These are phyloP conservation scores for Phaeoacremonium minimum DNA, from an alignment of 2,329 filamentous ascomycete species.

Conservation along the genomic window DNA sequence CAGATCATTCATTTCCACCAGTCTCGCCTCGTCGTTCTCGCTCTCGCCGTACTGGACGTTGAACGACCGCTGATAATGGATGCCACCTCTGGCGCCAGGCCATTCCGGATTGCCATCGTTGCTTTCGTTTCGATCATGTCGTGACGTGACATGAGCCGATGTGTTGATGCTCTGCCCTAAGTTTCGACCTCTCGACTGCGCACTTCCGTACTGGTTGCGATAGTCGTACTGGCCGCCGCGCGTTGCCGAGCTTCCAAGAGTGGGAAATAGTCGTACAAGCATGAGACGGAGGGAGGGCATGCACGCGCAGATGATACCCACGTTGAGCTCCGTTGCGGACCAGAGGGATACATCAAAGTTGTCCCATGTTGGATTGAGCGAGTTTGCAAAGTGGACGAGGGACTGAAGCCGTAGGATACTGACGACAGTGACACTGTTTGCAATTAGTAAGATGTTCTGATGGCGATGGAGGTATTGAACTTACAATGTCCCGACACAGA, in stretches of 20 bases:
- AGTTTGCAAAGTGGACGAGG: constrained; percentile 19
- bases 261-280: constrained; percentile 20
- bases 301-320: constrained; percentile 26
- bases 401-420: constrained; percentile 22
- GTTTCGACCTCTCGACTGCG: too few species aligned
- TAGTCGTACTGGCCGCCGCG: too few species aligned
- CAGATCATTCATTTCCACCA: too few species aligned
- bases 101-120: constrained; percentile 1
- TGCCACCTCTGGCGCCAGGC: not conserved
- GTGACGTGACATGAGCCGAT: too few species aligned
- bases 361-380: constrained; percentile 23
- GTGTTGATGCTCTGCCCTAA: too few species aligned
- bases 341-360: constrained; percentile 21
- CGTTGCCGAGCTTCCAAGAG: too few species aligned
- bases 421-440: constrained; percentile 23
- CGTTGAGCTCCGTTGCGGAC: constrained; percentile 26
- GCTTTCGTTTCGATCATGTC: too few species aligned
- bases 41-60: constrained; percentile 12
- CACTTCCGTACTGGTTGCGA: too few species aligned
- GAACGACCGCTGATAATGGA: constrained; percentile 11
- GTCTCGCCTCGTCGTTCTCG: too few species aligned
- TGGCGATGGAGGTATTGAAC: too few species aligned
- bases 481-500: constrained; percentile 34
- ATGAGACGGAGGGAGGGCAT: constrained; percentile 22
- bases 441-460: not conserved